Evolutionary conservation across 2,329 filamentous ascomycete genomes (phyloP).

Genomic region (Penicillium sp.): DNA sequence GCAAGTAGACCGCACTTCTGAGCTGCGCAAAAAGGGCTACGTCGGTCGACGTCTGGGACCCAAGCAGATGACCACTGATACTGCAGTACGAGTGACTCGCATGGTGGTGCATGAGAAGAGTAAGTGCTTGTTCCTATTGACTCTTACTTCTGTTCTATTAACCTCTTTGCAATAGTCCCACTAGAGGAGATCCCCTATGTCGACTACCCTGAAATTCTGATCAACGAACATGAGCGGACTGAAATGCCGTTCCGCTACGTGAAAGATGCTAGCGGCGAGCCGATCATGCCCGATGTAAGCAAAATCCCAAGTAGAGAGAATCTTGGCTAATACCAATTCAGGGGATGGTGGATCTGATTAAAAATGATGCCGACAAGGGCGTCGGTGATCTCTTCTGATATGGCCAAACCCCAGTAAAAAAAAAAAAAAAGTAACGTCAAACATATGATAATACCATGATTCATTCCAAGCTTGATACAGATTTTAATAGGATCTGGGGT

Average conservation of each 20-base stretch:
- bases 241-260: slow-evolving; percentile 99
- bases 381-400: slow-evolving; percentile 77
- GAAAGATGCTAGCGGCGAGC: slow-evolving; percentile 68
- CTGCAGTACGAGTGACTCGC: slow-evolving; percentile 88
- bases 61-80: slow-evolving; percentile 98
- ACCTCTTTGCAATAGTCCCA: slow-evolving; percentile 55
- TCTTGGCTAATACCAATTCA: slow-evolving; percentile 37
- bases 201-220: slow-evolving; percentile 84
- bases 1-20: slow-evolving; percentile 80
- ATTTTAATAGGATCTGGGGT: too few relatives aligned
- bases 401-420: not conserved
- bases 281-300: slow-evolving; percentile 86
- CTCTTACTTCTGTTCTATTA: not conserved
- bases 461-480: not conserved
- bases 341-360: slow-evolving; percentile 95
- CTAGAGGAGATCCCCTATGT: slow-evolving; percentile 78
- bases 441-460: not conserved
- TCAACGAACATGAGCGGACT: slow-evolving; percentile 89
- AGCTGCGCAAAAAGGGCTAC: slow-evolving; percentile 91
- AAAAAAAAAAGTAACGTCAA: not conserved
- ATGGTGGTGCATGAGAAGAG: slow-evolving; percentile 83
- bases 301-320: slow-evolving; percentile 8
- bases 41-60: slow-evolving; percentile 82
- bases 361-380: slow-evolving; percentile 88
- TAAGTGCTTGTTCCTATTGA: slow-evolving; percentile 35